A percentile compares a stretch with the other conserved stretches of the same genome.
Evolutionary conservation across 2,329 filamentous ascomycete genomes (phyloP).

Genomic region (Cladosporium austrohemisphaericum): DNA sequence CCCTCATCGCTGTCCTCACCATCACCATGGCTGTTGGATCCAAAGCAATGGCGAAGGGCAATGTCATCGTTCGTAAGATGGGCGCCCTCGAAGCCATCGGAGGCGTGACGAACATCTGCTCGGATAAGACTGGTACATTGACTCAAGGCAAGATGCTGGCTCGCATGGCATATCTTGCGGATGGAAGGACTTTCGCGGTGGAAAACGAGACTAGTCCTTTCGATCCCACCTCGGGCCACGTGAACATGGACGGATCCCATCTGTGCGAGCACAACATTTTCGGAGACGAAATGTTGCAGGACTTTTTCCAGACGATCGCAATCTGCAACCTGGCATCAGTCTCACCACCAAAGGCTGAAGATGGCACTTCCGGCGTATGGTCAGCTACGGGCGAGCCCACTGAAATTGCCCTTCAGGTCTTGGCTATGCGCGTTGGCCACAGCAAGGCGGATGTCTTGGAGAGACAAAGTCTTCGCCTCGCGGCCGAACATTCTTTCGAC

Average conservation of each 20-base stretch:
- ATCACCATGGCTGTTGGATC: slow-evolving; percentile 64
- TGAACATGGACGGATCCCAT: slow-evolving; percentile 34
- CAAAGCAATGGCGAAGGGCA: slow-evolving; percentile 59
- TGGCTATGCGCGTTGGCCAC: slow-evolving; percentile 58
- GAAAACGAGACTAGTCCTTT: slow-evolving; percentile 54
- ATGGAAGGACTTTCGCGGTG: slow-evolving; percentile 55
- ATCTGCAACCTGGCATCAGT: slow-evolving; percentile 62
- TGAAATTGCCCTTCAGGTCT: slow-evolving; percentile 70
- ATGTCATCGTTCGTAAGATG: slow-evolving; percentile 63
- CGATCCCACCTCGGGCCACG: slow-evolving; percentile 56
- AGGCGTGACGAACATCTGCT: slow-evolving; percentile 64
- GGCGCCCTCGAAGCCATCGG: slow-evolving; percentile 62
- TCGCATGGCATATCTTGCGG: slow-evolving; percentile 57
- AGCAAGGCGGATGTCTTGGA: slow-evolving; percentile 24
- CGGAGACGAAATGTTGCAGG: slow-evolving; percentile 44
- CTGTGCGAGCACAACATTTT: slow-evolving; percentile 27
- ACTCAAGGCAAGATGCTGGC: slow-evolving; percentile 58
- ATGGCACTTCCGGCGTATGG: slow-evolving; percentile 50
- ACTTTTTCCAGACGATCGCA: slow-evolving; percentile 57
- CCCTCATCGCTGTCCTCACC: slow-evolving; percentile 62
- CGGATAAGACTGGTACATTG: slow-evolving; percentile 64
- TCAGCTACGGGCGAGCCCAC: slow-evolving; percentile 63
- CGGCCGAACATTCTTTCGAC: slow-evolving; percentile 34
- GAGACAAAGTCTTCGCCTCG: slow-evolving; percentile 17
- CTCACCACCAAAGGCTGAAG: slow-evolving; percentile 42